Evolutionary conservation across 345 rosid genomes (phyloP).

Genomic region (Luvunga scandens): DNA sequence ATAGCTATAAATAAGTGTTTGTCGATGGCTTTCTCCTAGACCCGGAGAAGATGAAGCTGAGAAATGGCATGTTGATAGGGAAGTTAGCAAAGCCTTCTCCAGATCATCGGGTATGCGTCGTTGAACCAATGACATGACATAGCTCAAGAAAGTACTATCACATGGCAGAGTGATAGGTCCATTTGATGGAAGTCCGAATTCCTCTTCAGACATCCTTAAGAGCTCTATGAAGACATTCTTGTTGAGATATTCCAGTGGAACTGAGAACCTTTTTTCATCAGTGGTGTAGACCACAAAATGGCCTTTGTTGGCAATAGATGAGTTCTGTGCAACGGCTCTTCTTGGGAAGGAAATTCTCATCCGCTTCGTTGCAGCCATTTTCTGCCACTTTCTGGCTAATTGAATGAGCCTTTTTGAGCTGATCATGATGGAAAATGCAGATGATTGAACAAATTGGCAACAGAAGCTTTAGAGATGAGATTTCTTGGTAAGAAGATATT

Average conservation of each 20-base stretch:
- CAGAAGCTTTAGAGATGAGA: not conserved
- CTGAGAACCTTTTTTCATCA: constrained; percentile 8
- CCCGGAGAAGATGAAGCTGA: not conserved
- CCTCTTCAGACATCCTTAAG: constrained; percentile 17
- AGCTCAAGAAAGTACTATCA: constrained; percentile 23
- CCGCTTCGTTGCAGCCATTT: constrained; percentile 8
- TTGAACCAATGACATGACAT: constrained; percentile 20
- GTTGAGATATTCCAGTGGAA: constrained; percentile 26
- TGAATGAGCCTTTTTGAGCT: constrained; percentile 18
- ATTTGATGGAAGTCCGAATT: constrained; percentile 12
- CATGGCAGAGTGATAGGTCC: constrained; percentile 26
- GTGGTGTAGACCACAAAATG: constrained; percentile 23
- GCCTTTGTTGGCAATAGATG: constrained; percentile 16
- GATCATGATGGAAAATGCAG: constrained; percentile 10
- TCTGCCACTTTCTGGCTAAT: constrained; percentile 24
- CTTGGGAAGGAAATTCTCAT: constrained; percentile 6
- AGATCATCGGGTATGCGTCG: constrained; percentile 24
- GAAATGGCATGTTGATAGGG: constrained; percentile 4
- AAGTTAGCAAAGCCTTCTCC: constrained; percentile 27
- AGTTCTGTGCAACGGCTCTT: not conserved
- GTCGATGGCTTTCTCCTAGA: not conserved
- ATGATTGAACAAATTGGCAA: not conserved
- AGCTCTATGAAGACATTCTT: constrained; percentile 3
- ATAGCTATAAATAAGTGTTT: constrained; percentile 12
- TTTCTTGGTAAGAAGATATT: not conserved